Evolutionary conservation across 2,329 filamentous ascomycete genomes (phyloP), one percentile per base, ranked within the genome.

Genomic region (Claviceps capensis): DNA sequence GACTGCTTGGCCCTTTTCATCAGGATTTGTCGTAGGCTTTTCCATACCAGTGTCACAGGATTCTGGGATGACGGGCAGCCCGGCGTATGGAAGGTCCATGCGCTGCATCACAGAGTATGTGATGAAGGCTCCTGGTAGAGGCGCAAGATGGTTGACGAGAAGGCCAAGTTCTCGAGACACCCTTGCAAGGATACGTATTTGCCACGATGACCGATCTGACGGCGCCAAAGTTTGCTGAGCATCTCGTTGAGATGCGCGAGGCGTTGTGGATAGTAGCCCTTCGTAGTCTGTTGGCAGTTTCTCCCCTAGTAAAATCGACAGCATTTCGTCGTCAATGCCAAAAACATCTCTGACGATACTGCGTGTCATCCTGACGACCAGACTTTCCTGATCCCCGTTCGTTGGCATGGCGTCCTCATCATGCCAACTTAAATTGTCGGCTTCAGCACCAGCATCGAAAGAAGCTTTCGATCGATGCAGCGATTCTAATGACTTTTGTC

Each of bases 251-350:
- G 72, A 71, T 47, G 71, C 71, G 52, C 70, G 72, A 13, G 75
- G 72, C 23, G 72, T 77, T 9, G 71, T 65, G 11, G 72, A 72
- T 9, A 76, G 56, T 53, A 74, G 67, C 40, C 76, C 68, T 26
- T 73, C 68, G 42, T 75, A 67, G 23, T 73, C 69, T 26, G 69
- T 70, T 2, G 83, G 81, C 23, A 95, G 69, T 2, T 79, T 72
- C 64, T 96, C 89, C 13, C 93, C 93, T 52, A 97, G 84, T 8
- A 98, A 82, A 48, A 96, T 82, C 0, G 86, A 86, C 8, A 98
- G 76, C 19, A 93, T 73, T 48, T 80, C 79, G 56, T 96, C 88
- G 60, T 97, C 90, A 52, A 98, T 86, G 8, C 91, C 91, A 64
- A 97, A 86, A 44, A 98, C 71, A 63, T 96, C 89, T 50, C 83